Evolutionary conservation across 1,284 basidiomycete species (phyloP).

Genomic region (Vanrija sp.): DNA sequence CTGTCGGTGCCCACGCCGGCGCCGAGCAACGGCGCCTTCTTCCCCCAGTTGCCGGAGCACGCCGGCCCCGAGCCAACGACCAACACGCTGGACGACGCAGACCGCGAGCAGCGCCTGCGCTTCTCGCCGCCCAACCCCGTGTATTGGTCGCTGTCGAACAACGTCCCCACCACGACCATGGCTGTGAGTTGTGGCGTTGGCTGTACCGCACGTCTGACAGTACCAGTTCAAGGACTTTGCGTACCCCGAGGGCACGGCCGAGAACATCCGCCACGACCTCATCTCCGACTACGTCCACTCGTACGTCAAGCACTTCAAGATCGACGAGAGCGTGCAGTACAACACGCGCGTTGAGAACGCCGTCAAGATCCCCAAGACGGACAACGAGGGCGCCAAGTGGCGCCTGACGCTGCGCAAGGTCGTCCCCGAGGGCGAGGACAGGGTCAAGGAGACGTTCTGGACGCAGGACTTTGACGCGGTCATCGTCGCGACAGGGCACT

Average conservation of each 20-base stretch:
- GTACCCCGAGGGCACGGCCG: slow-evolving; percentile 21
- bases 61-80: slow-evolving; percentile 8
- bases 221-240: slow-evolving; percentile 29
- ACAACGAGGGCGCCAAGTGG: slow-evolving; percentile 12
- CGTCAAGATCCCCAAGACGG: slow-evolving; percentile 13
- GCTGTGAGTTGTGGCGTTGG: slow-evolving; percentile 16
- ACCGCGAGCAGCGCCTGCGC: slow-evolving; percentile 32
- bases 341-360: slow-evolving; percentile 56
- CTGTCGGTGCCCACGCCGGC: slow-evolving; percentile 51
- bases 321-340: slow-evolving; percentile 50
- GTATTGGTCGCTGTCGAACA: slow-evolving; percentile 51
- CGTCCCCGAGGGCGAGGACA: slow-evolving; percentile 48
- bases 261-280: slow-evolving; percentile 23
- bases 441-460: slow-evolving; percentile 25
- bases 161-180: slow-evolving; percentile 49
- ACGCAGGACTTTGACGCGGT: slow-evolving; percentile 54
- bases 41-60: slow-evolving; percentile 23
- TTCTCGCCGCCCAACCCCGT: slow-evolving; percentile 51
- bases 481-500: slow-evolving; percentile 53
- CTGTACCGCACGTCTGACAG: neutral
- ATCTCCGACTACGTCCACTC: slow-evolving; percentile 32
- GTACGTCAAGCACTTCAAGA: slow-evolving; percentile 49
- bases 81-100: slow-evolving; percentile 41
- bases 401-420: slow-evolving; percentile 39
- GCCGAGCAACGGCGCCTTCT: slow-evolving; percentile 50